Conservation (phyloP, 2,329 filamentous ascomycete genomes). For the Aureobasidium vineae region DNA sequence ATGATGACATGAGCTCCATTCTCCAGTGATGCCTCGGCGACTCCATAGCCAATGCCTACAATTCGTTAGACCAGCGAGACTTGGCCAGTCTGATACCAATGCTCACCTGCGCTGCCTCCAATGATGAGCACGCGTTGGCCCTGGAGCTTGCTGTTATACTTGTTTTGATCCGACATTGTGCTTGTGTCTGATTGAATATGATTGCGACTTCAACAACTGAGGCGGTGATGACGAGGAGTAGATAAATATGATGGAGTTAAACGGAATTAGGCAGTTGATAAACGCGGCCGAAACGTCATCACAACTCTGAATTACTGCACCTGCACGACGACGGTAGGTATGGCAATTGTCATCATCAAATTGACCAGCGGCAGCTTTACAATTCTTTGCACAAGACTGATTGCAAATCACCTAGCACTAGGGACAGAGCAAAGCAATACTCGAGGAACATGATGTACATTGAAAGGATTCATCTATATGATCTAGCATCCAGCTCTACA, state of each 20-base stretch:
- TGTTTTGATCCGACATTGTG: constrained; percentile 44
- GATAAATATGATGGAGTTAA: constrained; percentile 4
- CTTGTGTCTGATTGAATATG: not conserved
- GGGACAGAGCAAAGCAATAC: not conserved
- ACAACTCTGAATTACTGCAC: not conserved
- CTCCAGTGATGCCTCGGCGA: constrained; percentile 58
- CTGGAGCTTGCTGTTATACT: constrained; percentile 51
- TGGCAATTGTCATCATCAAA: not conserved
- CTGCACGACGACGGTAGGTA: not conserved
- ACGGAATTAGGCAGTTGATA: not conserved
- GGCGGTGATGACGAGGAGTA: not conserved
- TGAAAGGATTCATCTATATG: not conserved
- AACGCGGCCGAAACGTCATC: not conserved
- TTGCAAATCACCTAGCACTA: not conserved
- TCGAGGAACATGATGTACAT: constrained; percentile 1
- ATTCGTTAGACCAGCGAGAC: not conserved
- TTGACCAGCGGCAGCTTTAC: not conserved
- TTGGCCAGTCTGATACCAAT: no score
- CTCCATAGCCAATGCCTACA: constrained; percentile 60
- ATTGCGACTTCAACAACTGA: not conserved
- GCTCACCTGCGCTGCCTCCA: constrained; percentile 53
- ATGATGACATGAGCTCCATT: constrained; percentile 58
- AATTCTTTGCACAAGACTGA: not conserved
- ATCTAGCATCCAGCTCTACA: constrained; percentile 12
- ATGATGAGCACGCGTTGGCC: constrained; percentile 56